phyloP scores from a whole-genome alignment of 1,139 yeast species.

The Yamadazyma pseudoaaseri region DNA sequence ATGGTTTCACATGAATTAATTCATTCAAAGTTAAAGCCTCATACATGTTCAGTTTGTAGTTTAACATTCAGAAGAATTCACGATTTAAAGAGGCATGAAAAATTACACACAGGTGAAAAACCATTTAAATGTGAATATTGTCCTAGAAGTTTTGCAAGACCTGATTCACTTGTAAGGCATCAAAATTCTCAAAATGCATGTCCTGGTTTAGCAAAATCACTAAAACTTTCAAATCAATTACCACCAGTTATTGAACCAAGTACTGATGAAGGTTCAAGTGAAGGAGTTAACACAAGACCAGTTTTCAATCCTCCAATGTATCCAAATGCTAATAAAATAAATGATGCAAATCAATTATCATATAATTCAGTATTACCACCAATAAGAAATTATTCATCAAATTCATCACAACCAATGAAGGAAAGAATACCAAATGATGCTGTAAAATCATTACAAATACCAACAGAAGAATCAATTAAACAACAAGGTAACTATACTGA shows the following conservation, averaged over 20 bases:
- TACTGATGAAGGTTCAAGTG: neutral
- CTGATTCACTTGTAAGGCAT: conserved; percentile 73
- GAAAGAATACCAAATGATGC: neutral
- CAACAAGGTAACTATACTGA: neutral
- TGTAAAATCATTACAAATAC: neutral
- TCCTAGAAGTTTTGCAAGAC: conserved; percentile 67
- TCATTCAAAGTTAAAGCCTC: conserved; percentile 68
- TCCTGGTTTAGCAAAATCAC: conserved; percentile 15
- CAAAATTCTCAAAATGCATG: conserved; percentile 49
- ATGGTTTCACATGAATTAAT: conserved; percentile 71
- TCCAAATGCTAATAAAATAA: neutral
- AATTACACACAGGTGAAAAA: conserved; percentile 74
- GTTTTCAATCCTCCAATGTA: neutral
- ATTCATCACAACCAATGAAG: neutral
- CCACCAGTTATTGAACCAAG: neutral
- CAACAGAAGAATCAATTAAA: neutral
- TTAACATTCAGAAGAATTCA: conserved; percentile 68
- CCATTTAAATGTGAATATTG: conserved; percentile 65
- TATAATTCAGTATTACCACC: neutral
- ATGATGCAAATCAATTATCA: neutral
- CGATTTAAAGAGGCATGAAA: conserved; percentile 74
- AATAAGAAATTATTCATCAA: neutral
- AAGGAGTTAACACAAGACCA: neutral
- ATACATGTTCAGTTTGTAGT: conserved; percentile 62
- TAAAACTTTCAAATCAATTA: neutral